Evolutionary conservation across 495 filamentous ascomycete genomes (phyloP).

Genomic region (Neurospora sp.): DNA sequence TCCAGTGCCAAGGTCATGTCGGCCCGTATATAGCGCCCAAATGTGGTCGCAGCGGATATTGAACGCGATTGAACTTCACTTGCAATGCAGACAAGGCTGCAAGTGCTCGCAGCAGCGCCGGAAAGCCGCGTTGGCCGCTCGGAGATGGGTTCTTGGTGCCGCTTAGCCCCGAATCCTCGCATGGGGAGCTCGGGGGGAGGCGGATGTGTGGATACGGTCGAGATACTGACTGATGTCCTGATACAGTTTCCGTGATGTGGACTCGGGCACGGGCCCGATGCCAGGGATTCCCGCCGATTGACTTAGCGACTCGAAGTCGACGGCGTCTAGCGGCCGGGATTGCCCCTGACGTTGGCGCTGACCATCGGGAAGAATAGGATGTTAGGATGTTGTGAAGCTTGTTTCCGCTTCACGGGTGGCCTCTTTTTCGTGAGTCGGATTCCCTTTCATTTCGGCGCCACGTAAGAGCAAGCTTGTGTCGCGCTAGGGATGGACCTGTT

Average conservation of each 20-base stretch:
- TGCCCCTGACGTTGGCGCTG: background rate
- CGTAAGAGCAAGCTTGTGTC: background rate
- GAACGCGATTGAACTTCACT: background rate
- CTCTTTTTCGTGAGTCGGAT: background rate
- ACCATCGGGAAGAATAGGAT: background rate
- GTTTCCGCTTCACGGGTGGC: background rate
- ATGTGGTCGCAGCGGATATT: background rate
- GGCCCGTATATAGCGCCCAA: background rate
- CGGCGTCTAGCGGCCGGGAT: background rate
- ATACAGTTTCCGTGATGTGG: background rate
- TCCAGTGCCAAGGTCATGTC: background rate
- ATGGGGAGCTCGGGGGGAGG: background rate
- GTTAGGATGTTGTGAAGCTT: background rate
- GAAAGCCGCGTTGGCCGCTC: background rate
- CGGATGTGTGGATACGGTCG: background rate
- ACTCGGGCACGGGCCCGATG: background rate
- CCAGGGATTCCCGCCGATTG: background rate
- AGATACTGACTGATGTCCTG: background rate
- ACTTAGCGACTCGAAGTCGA: background rate
- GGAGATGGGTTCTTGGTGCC: background rate
- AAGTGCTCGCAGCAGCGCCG: background rate
- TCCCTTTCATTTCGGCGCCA: background rate
- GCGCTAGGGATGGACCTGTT: background rate
- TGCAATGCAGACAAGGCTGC: background rate
- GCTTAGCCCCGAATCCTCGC: background rate